Percentiles rank a stretch among this genome's conserved stretches.
Conservation (phyloP, 371 early-diverging fungal genomes). For the Mucor plumbeus region DNA sequence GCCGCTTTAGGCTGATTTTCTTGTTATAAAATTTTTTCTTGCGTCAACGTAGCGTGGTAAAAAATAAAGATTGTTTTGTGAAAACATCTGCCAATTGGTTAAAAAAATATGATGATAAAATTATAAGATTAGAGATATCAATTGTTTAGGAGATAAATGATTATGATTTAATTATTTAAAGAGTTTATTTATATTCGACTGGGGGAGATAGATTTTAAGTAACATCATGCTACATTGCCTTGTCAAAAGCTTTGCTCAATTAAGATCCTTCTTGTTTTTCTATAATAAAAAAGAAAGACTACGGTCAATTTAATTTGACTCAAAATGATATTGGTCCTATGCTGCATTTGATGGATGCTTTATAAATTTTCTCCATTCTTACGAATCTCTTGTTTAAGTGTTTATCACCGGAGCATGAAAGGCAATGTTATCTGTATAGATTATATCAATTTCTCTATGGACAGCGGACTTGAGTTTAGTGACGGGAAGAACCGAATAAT, state of each 20-base stretch:
- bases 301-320: too few species aligned
- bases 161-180: too few species aligned
- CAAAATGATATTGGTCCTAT: too few species aligned
- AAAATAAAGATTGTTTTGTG: neutral
- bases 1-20: slow-evolving; percentile 3
- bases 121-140: neutral
- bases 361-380: too few species aligned
- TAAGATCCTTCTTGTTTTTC: too few species aligned
- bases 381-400: too few species aligned
- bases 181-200: neutral
- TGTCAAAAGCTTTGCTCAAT: too few species aligned
- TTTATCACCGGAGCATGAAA: slow-evolving; percentile 1
- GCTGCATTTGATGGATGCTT: too few species aligned
- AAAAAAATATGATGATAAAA: neutral
- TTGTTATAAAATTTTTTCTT: neutral
- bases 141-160: neutral
- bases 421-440: neutral
- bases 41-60: neutral
- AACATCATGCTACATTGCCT: neutral
- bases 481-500: slow-evolving; percentile 3
- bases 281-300: too few species aligned
- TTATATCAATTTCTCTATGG: neutral
- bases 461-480: slow-evolving; percentile 5
- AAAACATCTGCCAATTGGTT: neutral
- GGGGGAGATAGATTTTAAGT: neutral